Evolutionary conservation across 345 rosid genomes (phyloP).

Genomic region (Theobroma cacao): DNA sequence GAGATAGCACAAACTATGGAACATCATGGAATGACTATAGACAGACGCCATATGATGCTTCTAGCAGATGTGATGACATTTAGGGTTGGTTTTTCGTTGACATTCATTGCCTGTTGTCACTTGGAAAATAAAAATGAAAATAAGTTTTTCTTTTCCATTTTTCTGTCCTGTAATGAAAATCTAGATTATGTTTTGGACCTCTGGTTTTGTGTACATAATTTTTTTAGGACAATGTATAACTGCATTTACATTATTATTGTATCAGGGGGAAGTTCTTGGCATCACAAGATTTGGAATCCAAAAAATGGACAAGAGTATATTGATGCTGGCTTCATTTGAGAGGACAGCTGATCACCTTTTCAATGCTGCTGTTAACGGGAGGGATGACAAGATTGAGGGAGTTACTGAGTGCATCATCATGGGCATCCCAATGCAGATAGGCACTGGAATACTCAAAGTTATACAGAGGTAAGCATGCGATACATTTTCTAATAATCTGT

Average conservation of each 20-base stretch:
- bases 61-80: conserved; percentile 93
- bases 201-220: not conserved
- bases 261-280: conserved; percentile 96
- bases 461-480: conserved; percentile 56
- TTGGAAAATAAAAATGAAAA: conserved; percentile 5
- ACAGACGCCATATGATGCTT: conserved; percentile 98
- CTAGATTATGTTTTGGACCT: not conserved
- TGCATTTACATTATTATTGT: conserved; percentile 14
- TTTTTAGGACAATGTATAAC: conserved; percentile 1
- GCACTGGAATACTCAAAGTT: conserved; percentile 91
- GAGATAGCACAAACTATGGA: conserved; percentile 80
- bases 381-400: conserved; percentile 83
- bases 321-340: conserved; percentile 96
- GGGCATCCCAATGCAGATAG: conserved; percentile 90
- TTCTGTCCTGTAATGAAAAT: not conserved
- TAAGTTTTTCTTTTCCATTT: not conserved
- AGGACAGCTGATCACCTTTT: conserved; percentile 85
- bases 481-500: not conserved
- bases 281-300: conserved; percentile 90
- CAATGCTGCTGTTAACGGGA: conserved; percentile 73
- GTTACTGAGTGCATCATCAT: conserved; percentile 94
- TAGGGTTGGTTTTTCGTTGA: conserved; percentile 45
- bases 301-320: conserved; percentile 85
- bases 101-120: not conserved
- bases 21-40: conserved; percentile 93